Evolutionary conservation across 345 rosid genomes (phyloP), one percentile per base, ranked within the genome.

Genomic region (Aquilaria yunnanensis): DNA sequence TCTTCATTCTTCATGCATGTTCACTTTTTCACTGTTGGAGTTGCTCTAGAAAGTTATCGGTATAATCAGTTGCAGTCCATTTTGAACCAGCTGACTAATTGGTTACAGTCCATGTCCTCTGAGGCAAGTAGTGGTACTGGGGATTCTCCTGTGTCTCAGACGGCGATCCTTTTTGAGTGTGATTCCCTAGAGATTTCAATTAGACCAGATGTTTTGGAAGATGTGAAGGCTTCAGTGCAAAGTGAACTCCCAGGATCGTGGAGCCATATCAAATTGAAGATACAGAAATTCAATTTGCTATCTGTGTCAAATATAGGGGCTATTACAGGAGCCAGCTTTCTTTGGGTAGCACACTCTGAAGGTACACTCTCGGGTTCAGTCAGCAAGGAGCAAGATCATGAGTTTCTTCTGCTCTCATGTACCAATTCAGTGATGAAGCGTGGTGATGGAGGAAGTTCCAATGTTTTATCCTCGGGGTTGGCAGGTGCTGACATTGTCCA

Each of bases 371-470:
- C 78, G 81, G 99, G 97, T 69, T 82, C 85, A 57, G 72, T 88
- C 47, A 78, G 93, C 47, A 80, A 70, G 60, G 75, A 77, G 65
- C 85, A 77, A 33, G 80, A 74, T 74, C 70, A 63, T 66, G 85
- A 86, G 59, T 75, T 90, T 75, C 81, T 86, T 74, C 75, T 94
- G 67, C 80, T 90, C 70, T 82, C 91, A 54, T 90, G 99, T 71
- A 79, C 84, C 77, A 80, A 94, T 71, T 81, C 97, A 56, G 63
- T 89, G 32, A 81, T 83, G 81, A 88, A 86, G 69, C 97, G 97
- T 33, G 99, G 99, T 60, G 89, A 90, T 77, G 99, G 99, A 65
- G 89, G 85, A 65, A 96, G 96, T 78, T 88, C 96, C 62, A 90
- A 90, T 82, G 95, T 79, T 13, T 77, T 88, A 67, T 94, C 99